These are phyloP conservation scores for Cryptococcus sp. DNA, from an alignment of 1,284 basidiomycete genomes.

Conservation along the genomic window DNA sequence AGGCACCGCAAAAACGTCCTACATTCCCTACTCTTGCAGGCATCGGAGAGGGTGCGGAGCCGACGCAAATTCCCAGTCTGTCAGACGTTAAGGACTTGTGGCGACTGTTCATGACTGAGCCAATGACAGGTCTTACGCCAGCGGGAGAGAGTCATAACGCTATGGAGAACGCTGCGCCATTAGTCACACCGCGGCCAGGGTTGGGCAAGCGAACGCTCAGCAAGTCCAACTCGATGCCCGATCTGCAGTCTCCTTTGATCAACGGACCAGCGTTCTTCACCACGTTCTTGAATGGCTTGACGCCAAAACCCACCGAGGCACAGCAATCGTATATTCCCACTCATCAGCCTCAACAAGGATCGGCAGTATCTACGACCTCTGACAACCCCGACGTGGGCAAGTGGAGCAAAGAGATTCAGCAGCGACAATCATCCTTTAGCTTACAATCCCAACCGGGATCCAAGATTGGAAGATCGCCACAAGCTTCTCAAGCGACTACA, in stretches of 20 bases:
- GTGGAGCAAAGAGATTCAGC: constrained; percentile 45
- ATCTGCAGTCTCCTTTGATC: constrained; percentile 60
- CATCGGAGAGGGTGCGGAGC: constrained; percentile 3
- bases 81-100: constrained; percentile 46
- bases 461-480: constrained; percentile 16
- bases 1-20: constrained; percentile 10
- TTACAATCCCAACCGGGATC: constrained; percentile 28
- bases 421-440: constrained; percentile 36
- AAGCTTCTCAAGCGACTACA: constrained; percentile 2
- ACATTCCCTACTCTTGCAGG: constrained; percentile 25
- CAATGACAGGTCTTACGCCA: constrained; percentile 18
- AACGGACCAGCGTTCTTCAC: constrained; percentile 22
- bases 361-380: not conserved
- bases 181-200: constrained; percentile 29
- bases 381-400: constrained; percentile 20
- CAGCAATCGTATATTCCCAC: constrained; percentile 20
- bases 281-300: constrained; percentile 22
- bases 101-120: constrained; percentile 46
- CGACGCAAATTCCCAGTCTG: constrained; percentile 26
- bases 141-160: constrained; percentile 15
- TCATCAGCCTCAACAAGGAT: constrained; percentile 8
- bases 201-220: constrained; percentile 29
- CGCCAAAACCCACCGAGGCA: constrained; percentile 23
- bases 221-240: constrained; percentile 55
- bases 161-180: not conserved